Percentiles rank a stretch among this genome's conserved stretches.
These are phyloP conservation scores for Cordia subcordata DNA, from an alignment of 257 asterid species.

Conservation along the genomic window DNA sequence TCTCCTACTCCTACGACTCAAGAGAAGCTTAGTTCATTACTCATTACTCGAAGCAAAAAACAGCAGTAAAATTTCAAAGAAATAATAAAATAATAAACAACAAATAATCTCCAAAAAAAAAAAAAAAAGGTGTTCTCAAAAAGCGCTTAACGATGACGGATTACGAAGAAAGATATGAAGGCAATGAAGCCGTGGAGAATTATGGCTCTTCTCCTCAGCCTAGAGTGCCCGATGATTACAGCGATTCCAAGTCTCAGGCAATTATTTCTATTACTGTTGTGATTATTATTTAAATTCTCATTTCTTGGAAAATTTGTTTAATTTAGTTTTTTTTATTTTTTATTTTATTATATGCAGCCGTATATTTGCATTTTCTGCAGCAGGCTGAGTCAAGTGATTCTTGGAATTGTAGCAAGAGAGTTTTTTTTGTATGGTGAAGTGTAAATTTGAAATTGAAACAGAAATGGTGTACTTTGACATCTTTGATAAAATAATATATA, in stretches of 20 bases:
- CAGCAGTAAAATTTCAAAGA: background rate
- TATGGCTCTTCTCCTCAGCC: constrained; percentile 30
- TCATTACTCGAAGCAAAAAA: no score
- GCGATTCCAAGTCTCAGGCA: constrained; percentile 42
- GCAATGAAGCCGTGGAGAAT: constrained; percentile 28
- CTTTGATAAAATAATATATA: no score
- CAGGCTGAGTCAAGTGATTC: no score
- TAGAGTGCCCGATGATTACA: constrained; percentile 26
- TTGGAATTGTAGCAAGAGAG: no score
- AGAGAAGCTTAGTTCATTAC: no score
- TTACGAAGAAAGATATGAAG: constrained; percentile 23
- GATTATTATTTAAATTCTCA: background rate
- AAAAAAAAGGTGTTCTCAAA: background rate
- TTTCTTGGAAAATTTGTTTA: background rate
- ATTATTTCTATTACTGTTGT: background rate
- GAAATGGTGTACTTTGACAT: no score
- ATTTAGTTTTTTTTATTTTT: no score
- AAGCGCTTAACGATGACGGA: constrained; percentile 21
- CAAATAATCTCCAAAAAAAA: background rate
- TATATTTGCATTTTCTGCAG: no score
- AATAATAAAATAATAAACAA: background rate
- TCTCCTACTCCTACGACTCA: no score
- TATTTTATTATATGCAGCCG: no score
- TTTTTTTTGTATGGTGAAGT: no score
- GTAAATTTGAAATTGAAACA: no score